Conservation (phyloP, 1,284 basidiomycete species). For the Trichosporon sp. region DNA sequence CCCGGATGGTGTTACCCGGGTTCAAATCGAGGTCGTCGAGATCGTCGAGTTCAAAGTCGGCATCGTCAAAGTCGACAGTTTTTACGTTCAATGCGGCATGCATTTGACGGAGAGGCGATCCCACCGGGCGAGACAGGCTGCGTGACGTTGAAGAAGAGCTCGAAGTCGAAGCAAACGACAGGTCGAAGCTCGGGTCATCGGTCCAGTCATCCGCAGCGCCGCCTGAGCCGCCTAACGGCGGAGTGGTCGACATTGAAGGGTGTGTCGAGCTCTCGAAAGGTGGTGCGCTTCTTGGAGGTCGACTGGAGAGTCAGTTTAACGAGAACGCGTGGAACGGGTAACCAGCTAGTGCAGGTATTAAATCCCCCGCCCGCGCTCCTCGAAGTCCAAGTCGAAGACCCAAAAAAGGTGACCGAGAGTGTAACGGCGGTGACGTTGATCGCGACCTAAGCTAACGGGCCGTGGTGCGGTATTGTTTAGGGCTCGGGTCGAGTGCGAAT, state of each 20-base stretch:
- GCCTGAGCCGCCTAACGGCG: conserved; percentile 15
- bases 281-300: neutral
- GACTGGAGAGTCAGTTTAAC: neutral
- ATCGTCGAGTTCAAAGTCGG: conserved; percentile 38
- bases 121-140: conserved; percentile 20
- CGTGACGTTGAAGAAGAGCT: conserved; percentile 31
- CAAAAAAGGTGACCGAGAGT: conserved; percentile 13
- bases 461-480: conserved; percentile 17
- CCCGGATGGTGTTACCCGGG: conserved; percentile 19
- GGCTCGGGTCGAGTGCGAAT: neutral
- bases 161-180: conserved; percentile 33
- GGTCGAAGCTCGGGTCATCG: conserved; percentile 49
- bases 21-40: conserved; percentile 30
- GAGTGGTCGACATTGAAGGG: neutral
- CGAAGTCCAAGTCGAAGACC: neutral
- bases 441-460: conserved; percentile 14
- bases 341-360: neutral
- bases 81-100: conserved; percentile 26
- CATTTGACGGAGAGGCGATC: conserved; percentile 41
- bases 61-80: conserved; percentile 33
- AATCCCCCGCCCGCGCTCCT: neutral
- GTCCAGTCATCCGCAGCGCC: conserved; percentile 45
- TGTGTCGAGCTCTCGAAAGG: neutral
- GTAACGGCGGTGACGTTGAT: conserved; percentile 17
- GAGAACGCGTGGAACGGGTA: neutral